These are phyloP conservation scores for Vanilla planifolia DNA, from an alignment of 106 monocot genomes.

Conservation along the genomic window DNA sequence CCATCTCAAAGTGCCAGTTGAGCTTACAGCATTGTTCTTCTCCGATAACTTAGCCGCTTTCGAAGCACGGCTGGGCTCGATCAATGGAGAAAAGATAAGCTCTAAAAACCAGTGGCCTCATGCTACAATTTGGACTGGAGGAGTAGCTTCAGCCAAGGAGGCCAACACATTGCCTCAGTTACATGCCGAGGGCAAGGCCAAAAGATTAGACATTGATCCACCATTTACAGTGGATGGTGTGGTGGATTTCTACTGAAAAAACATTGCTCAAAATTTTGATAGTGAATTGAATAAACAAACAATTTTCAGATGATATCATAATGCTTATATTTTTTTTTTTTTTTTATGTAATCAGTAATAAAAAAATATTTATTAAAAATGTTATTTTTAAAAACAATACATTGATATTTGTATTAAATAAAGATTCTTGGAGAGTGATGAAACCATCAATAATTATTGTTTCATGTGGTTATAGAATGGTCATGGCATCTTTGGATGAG, in stretches of 20 bases:
- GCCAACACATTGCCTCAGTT: conserved; percentile 62
- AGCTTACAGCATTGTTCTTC: conserved; percentile 61
- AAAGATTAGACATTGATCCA: conserved; percentile 51
- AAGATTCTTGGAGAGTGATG: too few species aligned
- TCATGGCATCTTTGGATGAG: too few species aligned
- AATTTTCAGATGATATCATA: too few species aligned
- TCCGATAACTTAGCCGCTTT: conserved; percentile 85
- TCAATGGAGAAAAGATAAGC: conserved; percentile 59
- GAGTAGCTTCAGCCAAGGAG: conserved; percentile 53
- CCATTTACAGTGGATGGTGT: conserved; percentile 45
- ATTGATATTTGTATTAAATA: too few species aligned
- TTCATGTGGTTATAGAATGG: too few species aligned
- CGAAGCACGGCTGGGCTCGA: conserved; percentile 51
- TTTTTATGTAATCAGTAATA: too few species aligned
- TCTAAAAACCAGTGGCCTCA: conserved; percentile 91
- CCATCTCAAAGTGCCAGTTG: conserved; percentile 56
- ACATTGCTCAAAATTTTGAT: too few species aligned
- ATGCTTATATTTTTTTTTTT: too few species aligned
- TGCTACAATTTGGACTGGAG: conserved; percentile 76
- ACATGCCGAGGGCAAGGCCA: conserved; percentile 59
- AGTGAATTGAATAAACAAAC: too few species aligned
- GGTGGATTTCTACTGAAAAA: conserved; percentile 73
- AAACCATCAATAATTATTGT: too few species aligned
- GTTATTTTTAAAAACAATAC: too few species aligned
- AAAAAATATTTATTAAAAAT: too few species aligned